Evolutionary conservation across 108 stramenopile genomes (phyloP), one percentile per base, ranked within the genome.

Genomic region (Nitzschia putrida): DNA sequence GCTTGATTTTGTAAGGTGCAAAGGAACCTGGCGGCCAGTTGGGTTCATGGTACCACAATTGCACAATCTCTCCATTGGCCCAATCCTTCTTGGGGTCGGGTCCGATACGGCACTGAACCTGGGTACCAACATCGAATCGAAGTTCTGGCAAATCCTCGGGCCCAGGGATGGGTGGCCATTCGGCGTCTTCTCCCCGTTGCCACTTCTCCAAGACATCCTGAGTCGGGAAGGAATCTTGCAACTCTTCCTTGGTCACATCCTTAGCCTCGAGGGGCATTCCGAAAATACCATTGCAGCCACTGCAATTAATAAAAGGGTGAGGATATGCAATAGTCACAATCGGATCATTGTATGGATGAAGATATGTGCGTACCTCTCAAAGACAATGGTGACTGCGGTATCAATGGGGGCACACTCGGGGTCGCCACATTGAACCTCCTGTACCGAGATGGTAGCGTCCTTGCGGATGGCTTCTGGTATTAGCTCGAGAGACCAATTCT

Each of bases 1-100:
- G 73, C 57, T 80, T 75, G 64, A 97, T 84, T 72, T 97, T 92
- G 77, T 97, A 97, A 0, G 96, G 96, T n/a, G 92, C 96, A 77
- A 88, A 87, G 22, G 80, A 77, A 66, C 85, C 88, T 34, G 77
- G 76, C 29, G 92, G 94, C 93, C 94, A 97, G 41, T 76, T 76
- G 18, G 82, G 73, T 76, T 97, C 96, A 47, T 89, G 64, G 64
- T 97, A 97, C 92, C 91, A 95, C 13, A 91, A 78, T 74, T 80
- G 71, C 16, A 80, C 69, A 21, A 97, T 77, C 18, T 25, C 61
- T 23, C 96, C 96, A 23, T 84, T 72, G n/a, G 83, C 88, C 96
- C 96, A 97, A 39, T 89, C 93, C 16, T 72, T 94, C 18, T 85
- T 83, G 12, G 87, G 84, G 78, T 92, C 86, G 1, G 89, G 80